Percentiles rank a stretch among this genome's conserved stretches.
Conservation (phyloP, 805 yeast genomes). For the Myxozyma neglecta region DNA sequence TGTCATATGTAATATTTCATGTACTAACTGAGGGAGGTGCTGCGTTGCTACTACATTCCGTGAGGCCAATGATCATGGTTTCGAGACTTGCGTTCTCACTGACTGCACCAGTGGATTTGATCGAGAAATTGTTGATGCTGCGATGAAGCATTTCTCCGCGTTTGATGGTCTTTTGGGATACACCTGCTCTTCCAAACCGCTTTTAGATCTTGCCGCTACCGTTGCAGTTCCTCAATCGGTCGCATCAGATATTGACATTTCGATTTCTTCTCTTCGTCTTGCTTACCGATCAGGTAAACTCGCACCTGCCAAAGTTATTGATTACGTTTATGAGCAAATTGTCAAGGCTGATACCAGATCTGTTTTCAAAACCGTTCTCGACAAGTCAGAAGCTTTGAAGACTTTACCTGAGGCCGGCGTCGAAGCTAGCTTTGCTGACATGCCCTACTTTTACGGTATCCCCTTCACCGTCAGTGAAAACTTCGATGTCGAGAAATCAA, state of each 20-base stretch:
- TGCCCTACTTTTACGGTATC: slow-evolving; percentile 30
- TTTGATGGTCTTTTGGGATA: slow-evolving; percentile 38
- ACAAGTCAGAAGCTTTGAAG: slow-evolving; percentile 17
- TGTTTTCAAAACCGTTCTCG: slow-evolving; percentile 15
- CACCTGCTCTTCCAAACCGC: slow-evolving; percentile 26
- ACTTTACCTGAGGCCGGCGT: slow-evolving; percentile 18
- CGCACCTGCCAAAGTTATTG: slow-evolving; percentile 14
- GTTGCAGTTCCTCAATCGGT: slow-evolving; percentile 4
- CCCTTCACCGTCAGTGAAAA: slow-evolving; percentile 27
- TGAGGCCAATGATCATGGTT: slow-evolving; percentile 42
- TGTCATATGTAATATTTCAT: neutral
- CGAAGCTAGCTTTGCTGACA: slow-evolving; percentile 16
- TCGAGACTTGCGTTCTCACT: slow-evolving; percentile 37
- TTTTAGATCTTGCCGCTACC: slow-evolving; percentile 28
- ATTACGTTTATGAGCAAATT: slow-evolving; percentile 15
- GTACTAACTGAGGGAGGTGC: slow-evolving; percentile 27
- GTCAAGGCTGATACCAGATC: neutral
- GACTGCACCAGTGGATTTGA: slow-evolving; percentile 38
- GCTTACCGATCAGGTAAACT: slow-evolving; percentile 23
- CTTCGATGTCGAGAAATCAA: slow-evolving; percentile 14
- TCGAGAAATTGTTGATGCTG: slow-evolving; percentile 27
- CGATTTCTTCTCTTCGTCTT: slow-evolving; percentile 15
- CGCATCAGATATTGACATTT: slow-evolving; percentile 9
- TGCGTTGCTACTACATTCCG: slow-evolving; percentile 42
- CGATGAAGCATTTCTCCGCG: slow-evolving; percentile 32